Evolutionary conservation across 495 filamentous ascomycete genomes (phyloP), one percentile per base, ranked within the genome.

Genomic region (Aspergillus leporis): DNA sequence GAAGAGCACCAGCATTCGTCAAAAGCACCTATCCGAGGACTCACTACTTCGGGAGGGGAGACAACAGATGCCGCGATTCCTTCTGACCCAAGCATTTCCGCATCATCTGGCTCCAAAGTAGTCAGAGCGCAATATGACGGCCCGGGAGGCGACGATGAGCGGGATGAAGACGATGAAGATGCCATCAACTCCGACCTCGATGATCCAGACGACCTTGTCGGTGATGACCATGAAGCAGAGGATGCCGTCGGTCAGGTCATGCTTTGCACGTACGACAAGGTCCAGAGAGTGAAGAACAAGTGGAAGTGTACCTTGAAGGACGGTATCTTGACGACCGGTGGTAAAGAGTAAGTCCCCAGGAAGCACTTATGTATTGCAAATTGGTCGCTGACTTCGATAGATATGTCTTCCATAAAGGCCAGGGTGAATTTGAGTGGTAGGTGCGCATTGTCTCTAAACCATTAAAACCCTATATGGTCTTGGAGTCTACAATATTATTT

Each of bases 271-370:
- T 98, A 98, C 69, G 94, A 99, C 78, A 99, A 99, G 79, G 94
- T 99, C 19, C 93, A 97, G 74, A 82, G 94, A 51, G 95, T 97
- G 58, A 99, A 99, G 87, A 99, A 97, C 73, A 99, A 98, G 87
- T 99, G 94, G 94, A 99, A 99, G 87, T 99, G 94, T 77, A 90
- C 90, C 5, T 82, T 99, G 54, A 98, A 98, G 79, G 94, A 99
- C 66, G 94, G 94, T 18, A 90, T 99, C 16, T 80, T 99, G 61
- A 96, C 88, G 50, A 90, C 92, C 38, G 90, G 91, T 62, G 87
- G 89, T 61, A 93, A 88, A 72, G 94, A 99, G 84, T 90, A 72
- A 75, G 86, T 56, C 13, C 21, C 31, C 6, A 5, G 5, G 38
- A n/a, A 16, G 38, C 3, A 8, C 13, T 41, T 6, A 16, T 16